Evolutionary conservation across 2,329 filamentous ascomycete genomes (phyloP), one percentile per base, ranked within the genome.

Genomic region (Orbilia javanica): DNA sequence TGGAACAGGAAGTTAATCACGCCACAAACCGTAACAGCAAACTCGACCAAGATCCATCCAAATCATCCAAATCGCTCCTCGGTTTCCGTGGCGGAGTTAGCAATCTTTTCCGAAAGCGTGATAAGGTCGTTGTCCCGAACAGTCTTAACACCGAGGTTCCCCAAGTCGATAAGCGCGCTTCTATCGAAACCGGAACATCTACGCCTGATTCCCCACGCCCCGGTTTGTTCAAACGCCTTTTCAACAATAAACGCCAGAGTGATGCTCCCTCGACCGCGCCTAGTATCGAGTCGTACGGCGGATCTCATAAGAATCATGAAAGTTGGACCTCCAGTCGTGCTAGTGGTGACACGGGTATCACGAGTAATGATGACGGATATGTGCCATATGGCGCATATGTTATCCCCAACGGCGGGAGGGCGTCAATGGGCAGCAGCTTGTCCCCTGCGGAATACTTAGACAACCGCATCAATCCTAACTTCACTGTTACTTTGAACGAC

Each of bases 321-420:
- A 72, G 67, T 46, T 78, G 74, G 74, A 67, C 55, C 34, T 72
- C 67, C 3, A 52, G 57, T 36, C 57, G 63, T 52, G 74, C 57
- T 22, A 78, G 74, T 60, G 74, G 74, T 25, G 74, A 72, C n/a
- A 78, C 74, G 7, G 67, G 74, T 15, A 44, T 67, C 29, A 78
- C 67, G 7, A 78, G 74, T 48, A 55, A 60, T 44, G 62, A 72
- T 25, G 74, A 72, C 25, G 13, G 31, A 2, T 78, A 44, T 36
- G 36, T 18, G 60, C 18, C 74, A 1, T 34, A 31, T n/a, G 31
- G 36, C 2, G 13, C 52, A n/a, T 44, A 25, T 3, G 27, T 0
- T 13, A 6, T 18, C 34, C 8, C 25, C 4, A n/a, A 39, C 3
- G n/a, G 1, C 10, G 31, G n/a, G 4, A 60, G 27, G 11, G 4